Percentiles rank a stretch among this genome's conserved stretches.
These are phyloP conservation scores for sunflower (Helianthus annuus) DNA, from an alignment of 129 eudicot species.

Conservation along the genomic window DNA sequence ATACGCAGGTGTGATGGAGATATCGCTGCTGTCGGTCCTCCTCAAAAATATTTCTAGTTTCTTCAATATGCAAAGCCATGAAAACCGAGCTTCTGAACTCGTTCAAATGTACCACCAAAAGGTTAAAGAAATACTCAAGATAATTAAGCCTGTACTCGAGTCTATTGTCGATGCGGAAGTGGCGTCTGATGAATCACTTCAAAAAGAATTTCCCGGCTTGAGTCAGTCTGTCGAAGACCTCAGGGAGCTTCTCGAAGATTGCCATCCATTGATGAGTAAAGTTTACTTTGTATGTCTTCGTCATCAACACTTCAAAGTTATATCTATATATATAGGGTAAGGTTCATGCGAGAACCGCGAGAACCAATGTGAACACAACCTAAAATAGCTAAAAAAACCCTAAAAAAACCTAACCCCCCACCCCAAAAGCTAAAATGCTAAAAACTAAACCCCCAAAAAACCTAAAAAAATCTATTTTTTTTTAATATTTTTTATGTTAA, in stretches of 20 bases:
- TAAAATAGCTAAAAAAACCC: no score
- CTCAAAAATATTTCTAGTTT: constrained; percentile 64
- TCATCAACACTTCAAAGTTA: neutral
- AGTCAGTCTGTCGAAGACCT: constrained; percentile 61
- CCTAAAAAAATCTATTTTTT: no score
- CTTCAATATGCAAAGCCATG: constrained; percentile 52
- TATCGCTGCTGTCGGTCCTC: constrained; percentile 64
- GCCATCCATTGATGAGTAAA: constrained; percentile 87
- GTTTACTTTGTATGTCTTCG: constrained; percentile 74
- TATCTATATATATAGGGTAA: no score
- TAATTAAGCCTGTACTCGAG: constrained; percentile 72
- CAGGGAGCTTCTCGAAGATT: constrained; percentile 64
- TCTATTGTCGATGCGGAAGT: constrained; percentile 53
- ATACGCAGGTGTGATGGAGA: constrained; percentile 77
- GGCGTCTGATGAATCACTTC: constrained; percentile 64
- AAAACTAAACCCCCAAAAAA: no score
- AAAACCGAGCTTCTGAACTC: constrained; percentile 49
- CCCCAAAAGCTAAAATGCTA: no score
- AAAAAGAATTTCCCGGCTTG: constrained; percentile 54
- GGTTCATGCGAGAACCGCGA: no score
- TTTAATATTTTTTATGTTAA: no score
- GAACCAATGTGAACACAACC: no score
- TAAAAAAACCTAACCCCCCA: no score
- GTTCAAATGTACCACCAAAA: constrained; percentile 60
- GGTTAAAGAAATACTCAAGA: constrained; percentile 69